Percentiles rank a stretch among this genome's conserved stretches.
phyloP scores from a whole-genome alignment of 139 green algal genomes.

The Haematococcus sp. region DNA sequence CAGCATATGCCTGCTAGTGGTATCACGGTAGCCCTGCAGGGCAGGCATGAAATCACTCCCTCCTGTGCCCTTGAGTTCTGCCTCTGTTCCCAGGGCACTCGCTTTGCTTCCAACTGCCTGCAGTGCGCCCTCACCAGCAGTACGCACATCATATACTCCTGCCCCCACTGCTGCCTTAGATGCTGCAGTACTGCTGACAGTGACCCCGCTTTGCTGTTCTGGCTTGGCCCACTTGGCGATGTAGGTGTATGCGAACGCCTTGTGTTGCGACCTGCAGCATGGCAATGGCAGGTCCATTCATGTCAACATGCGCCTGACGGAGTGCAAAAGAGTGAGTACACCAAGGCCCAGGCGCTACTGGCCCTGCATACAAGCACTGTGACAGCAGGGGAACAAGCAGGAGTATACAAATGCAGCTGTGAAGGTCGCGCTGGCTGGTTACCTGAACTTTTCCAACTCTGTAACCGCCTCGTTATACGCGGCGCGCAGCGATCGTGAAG shows the following conservation, averaged over 20 bases:
- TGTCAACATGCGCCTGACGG: no score
- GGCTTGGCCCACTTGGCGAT: conserved; percentile 36
- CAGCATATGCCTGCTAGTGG: conserved; percentile 11
- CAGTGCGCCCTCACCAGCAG: no score
- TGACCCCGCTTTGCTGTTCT: not conserved
- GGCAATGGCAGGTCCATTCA: not conserved
- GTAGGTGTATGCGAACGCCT: conserved; percentile 36
- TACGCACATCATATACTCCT: no score
- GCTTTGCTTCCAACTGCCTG: no score
- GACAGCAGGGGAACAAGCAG: not conserved
- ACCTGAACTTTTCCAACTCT: conserved; percentile 41
- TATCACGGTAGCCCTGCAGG: conserved; percentile 27
- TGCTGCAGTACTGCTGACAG: no score
- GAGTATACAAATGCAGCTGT: not conserved
- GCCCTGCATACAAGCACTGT: not conserved
- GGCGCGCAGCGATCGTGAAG: conserved; percentile 16
- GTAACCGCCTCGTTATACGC: conserved; percentile 39
- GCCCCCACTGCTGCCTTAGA: no score
- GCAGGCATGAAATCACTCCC: conserved; percentile 52
- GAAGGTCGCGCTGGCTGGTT: not conserved
- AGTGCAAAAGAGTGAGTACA: no score
- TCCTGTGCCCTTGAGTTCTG: conserved; percentile 29
- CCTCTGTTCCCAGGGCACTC: not conserved
- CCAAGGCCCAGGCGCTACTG: not conserved
- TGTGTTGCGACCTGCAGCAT: conserved; percentile 20